phyloP scores from a whole-genome alignment of 352 stramenopile species.

The Thalassiosira ordinaria region DNA sequence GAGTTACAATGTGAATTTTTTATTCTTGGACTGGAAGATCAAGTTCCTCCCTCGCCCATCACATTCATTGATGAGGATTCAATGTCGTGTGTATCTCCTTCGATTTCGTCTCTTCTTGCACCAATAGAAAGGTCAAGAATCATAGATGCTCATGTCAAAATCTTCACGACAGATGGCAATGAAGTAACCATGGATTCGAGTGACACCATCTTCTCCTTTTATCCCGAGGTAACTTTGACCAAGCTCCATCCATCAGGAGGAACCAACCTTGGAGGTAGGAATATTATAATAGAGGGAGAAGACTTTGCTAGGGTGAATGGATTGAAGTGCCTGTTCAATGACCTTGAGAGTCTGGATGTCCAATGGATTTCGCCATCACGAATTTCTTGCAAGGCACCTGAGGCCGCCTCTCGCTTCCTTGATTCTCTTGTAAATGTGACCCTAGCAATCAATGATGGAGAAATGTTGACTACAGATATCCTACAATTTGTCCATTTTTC shows the following conservation, averaged over 20 bases:
- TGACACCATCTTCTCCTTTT: constrained; percentile 10
- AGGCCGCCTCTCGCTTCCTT: constrained; percentile 1
- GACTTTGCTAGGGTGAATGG: constrained; percentile 20
- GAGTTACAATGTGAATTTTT: constrained; percentile 10
- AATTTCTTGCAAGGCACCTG: constrained; percentile 32
- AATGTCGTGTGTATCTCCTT: constrained; percentile 20
- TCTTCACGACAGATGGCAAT: neutral
- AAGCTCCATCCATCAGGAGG: constrained; percentile 30
- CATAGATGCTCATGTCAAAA: constrained; percentile 9
- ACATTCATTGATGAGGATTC: constrained; percentile 13
- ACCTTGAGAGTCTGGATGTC: constrained; percentile 7
- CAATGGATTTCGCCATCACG: constrained; percentile 30
- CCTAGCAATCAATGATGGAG: no score
- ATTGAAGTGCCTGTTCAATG: constrained; percentile 30
- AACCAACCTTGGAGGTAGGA: constrained; percentile 31
- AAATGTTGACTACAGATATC: neutral
- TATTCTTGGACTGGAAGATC: constrained; percentile 6
- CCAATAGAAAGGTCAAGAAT: neutral
- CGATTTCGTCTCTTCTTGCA: neutral
- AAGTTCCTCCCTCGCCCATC: neutral
- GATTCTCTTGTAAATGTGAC: no score
- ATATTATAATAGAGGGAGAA: constrained; percentile 26
- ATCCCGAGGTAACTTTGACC: constrained; percentile 20
- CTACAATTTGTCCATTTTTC: constrained; percentile 33
- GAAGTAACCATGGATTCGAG: constrained; percentile 3